phyloP scores from a whole-genome alignment of 2,329 filamentous ascomycete species.

The Nectriaceae sp. region DNA sequence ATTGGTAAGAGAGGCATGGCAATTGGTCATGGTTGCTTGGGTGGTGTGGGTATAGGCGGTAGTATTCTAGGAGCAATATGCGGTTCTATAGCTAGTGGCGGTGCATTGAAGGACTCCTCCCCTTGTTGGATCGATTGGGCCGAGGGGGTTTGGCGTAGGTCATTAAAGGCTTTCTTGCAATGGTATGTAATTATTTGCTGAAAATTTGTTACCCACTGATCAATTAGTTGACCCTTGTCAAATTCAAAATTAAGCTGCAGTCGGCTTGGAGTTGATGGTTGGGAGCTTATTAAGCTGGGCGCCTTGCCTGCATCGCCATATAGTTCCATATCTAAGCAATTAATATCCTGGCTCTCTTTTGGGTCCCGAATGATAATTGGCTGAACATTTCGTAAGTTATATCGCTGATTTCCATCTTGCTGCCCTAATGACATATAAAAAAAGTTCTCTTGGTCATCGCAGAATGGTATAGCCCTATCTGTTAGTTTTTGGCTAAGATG shows the following conservation, averaged over 20 bases:
- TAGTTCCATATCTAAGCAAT: neutral
- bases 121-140: too few relatives aligned
- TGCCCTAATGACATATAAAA: neutral
- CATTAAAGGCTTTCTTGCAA: too few relatives aligned
- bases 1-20: too few relatives aligned
- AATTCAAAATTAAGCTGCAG: neutral
- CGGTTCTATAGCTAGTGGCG: too few relatives aligned
- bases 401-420: neutral
- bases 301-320: neutral
- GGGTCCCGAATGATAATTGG: neutral
- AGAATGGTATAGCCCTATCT: neutral
- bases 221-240: too few relatives aligned
- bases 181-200: too few relatives aligned
- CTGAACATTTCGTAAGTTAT: neutral
- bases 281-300: neutral
- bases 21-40: too few relatives aligned
- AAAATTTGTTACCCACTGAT: too few relatives aligned
- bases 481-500: slow-evolving; percentile 8
- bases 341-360: neutral
- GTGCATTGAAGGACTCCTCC: too few relatives aligned
- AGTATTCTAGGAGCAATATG: too few relatives aligned
- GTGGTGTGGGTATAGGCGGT: too few relatives aligned
- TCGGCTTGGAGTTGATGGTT: neutral
- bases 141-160: too few relatives aligned
- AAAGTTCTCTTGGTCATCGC: neutral